These are phyloP conservation scores for Pythium dissimile DNA, from an alignment of 352 stramenopile species.

Conservation along the genomic window DNA sequence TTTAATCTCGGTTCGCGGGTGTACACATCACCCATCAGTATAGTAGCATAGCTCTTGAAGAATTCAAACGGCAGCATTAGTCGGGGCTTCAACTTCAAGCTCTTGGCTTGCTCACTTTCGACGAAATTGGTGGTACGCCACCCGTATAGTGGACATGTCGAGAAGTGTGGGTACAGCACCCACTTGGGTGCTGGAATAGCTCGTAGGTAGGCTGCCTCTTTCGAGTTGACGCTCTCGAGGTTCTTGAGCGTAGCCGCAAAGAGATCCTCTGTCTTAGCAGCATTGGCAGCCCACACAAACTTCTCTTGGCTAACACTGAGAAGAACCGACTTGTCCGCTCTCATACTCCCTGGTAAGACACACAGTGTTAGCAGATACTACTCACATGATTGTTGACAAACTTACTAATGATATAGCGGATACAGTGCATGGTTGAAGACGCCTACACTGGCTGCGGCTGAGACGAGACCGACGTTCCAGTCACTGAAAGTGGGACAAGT, in stretches of 20 bases:
- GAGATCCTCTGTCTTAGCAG: neutral
- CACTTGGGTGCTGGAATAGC: neutral
- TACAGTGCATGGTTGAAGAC: slow-evolving; percentile 18
- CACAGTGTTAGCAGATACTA: neutral
- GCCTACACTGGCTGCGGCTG: neutral
- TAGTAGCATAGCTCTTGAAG: slow-evolving; percentile 1
- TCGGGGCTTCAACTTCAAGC: slow-evolving; percentile 14
- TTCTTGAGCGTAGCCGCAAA: neutral
- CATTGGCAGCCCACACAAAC: slow-evolving; percentile 17
- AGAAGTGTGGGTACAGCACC: slow-evolving; percentile 11
- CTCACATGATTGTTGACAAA: neutral
- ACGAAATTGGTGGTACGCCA: slow-evolving; percentile 21
- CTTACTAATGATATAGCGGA: slow-evolving; percentile 13
- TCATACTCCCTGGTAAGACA: slow-evolving; percentile 15
- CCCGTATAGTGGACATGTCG: neutral
- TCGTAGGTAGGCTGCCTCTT: neutral
- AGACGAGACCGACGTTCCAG: slow-evolving; percentile 13
- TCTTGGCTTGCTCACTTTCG: slow-evolving; percentile 14
- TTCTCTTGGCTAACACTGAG: slow-evolving; percentile 14
- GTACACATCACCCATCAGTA: slow-evolving; percentile 11
- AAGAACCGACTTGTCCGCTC: slow-evolving; percentile 12
- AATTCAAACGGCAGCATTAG: slow-evolving; percentile 7
- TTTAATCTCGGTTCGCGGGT: slow-evolving; percentile 1
- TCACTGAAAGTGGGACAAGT: slow-evolving; percentile 15
- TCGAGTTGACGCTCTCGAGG: slow-evolving; percentile 2